Evolutionary conservation across 257 asterid species (phyloP), one percentile per base, ranked within the genome.

Genomic region (Nicotiana tomentosiformis): DNA sequence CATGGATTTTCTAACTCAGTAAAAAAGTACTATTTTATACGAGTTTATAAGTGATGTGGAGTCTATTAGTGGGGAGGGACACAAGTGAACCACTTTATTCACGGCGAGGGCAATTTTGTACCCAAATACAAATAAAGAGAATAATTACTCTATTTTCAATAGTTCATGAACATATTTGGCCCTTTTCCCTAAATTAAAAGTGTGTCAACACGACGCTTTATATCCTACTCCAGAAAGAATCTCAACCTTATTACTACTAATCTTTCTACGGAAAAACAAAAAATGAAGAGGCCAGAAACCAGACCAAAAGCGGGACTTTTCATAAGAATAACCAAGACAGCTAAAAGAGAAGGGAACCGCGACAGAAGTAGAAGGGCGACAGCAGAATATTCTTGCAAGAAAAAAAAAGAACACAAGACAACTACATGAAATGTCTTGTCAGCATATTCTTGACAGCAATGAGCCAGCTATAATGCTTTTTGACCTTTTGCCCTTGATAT

Each of bases 311-410:
- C 53, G 60, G 78, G 20, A 72, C 33, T 72, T 72, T 46, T 14
- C 11, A 46, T 72, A 20, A 72, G 78, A 72, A 46, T 72, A 12
- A 43, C 20, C 78, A 43, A 12, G 11, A 14, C 18, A 23, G 49
- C n/a, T 11, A 32, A 53, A 33, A 84, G 76, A 30, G 23, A 53
- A 23, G 11, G 60, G 80, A 43, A 80, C 66, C 76, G 72, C 43
- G 72, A 57, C 82, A 81, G 57, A 57, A 43, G 57, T 78, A 20
- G 5, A 35, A 16, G 83, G 57, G 49, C 2, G 84, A 81, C 60
- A 39, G 35, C 57, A 78, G 82, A 85, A 87, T 87, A 87, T 88
- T 85, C 87, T 81, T 84, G 23, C 77, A 20, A 64, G 18, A 26
- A 64, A 16, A 53, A 56, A 32, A 32, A 69, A 16, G 3, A 20